Evolutionary conservation across 2,329 filamentous ascomycete genomes (phyloP).

Genomic region (Geosmithia morbida): DNA sequence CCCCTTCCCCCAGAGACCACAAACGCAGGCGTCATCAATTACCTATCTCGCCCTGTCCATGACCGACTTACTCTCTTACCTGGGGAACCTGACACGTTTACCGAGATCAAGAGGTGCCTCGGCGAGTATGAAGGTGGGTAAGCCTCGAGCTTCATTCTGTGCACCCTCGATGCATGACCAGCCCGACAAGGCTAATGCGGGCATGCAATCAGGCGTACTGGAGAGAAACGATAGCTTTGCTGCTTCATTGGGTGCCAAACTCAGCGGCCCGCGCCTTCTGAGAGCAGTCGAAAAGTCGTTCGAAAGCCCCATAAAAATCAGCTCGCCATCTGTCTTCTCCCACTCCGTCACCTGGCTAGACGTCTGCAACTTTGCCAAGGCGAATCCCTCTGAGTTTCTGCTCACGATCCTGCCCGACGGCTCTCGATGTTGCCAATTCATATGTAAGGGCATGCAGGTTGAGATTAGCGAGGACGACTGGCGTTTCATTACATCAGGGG

Average conservation of each 20-base stretch:
- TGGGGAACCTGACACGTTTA: constrained; percentile 51
- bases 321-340: constrained; percentile 38
- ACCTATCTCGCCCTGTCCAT: constrained; percentile 28
- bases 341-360: constrained; percentile 67
- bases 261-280: constrained; percentile 68
- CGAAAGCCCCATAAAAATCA: constrained; percentile 56
- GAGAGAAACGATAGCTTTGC: constrained; percentile 79
- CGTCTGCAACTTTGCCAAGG: constrained; percentile 70
- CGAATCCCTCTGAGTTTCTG: constrained; percentile 64
- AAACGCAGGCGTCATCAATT: constrained; percentile 31
- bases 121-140: constrained; percentile 57
- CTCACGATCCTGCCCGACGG: constrained; percentile 56
- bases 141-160: neutral
- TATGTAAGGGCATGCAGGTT: constrained; percentile 64
- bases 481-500: constrained; percentile 68
- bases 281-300: constrained; percentile 80
- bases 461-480: constrained; percentile 85
- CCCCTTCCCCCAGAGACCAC: neutral
- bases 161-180: neutral
- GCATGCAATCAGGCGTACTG: constrained; percentile 43
- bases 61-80: constrained; percentile 35
- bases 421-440: constrained; percentile 63
- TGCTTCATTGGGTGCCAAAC: constrained; percentile 69
- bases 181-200: constrained; percentile 3
- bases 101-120: constrained; percentile 57